phyloP scores from a whole-genome alignment of 148 eudicot genomes.

The Chenopodium berlandieri region DNA sequence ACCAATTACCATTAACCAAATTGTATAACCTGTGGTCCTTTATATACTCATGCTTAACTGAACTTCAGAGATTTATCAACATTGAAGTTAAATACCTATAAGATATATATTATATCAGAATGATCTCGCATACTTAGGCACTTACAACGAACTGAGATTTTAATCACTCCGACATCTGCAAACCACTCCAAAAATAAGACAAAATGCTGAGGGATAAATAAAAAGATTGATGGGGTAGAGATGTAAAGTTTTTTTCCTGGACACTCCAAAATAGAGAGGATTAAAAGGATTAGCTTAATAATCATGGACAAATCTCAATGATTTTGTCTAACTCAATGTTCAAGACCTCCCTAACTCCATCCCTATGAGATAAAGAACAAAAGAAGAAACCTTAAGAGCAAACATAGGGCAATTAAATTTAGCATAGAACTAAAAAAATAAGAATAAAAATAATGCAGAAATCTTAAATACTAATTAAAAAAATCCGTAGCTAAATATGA shows the following conservation, averaged over 20 bases:
- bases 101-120: not conserved
- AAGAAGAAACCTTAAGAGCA: no score
- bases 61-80: not conserved
- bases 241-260: no score
- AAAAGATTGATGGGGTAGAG: no score
- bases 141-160: slow-evolving; percentile 54
- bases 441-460: not conserved
- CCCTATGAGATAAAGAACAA: no score
- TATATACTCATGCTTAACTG: not conserved
- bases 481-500: slow-evolving; percentile 61
- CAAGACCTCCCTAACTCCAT: no score
- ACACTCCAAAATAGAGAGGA: no score
- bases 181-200: no score
- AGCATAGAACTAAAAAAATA: not conserved
- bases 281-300: no score
- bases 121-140: not conserved
- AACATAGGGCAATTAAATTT: not conserved
- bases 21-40: not conserved
- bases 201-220: no score
- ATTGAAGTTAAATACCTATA: not conserved
- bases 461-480: not conserved
- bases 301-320: no score
- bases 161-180: no score
- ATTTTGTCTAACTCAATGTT: no score
- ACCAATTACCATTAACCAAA: not conserved